Percentiles rank a stretch among this genome's conserved stretches.
These are phyloP conservation scores for Paspalum notatum DNA, from an alignment of 176 grass and related monocot species.

Conservation along the genomic window DNA sequence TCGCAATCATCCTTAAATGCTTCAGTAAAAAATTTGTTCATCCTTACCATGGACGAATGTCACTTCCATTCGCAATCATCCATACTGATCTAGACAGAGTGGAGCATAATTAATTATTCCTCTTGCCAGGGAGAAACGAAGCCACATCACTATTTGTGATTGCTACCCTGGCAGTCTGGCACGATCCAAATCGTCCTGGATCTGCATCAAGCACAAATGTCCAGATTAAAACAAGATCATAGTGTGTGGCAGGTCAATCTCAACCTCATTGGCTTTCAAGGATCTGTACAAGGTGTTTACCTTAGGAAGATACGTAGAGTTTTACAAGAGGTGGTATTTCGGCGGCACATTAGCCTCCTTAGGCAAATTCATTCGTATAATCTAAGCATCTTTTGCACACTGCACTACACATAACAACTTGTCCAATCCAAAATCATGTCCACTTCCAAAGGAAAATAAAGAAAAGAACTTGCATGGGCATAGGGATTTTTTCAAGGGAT, in stretches of 20 bases:
- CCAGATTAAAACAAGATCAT: constrained; percentile 22
- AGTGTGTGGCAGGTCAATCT: not conserved
- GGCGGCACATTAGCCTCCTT: not conserved
- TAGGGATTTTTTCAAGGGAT: too few species aligned
- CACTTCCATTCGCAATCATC: constrained; percentile 84
- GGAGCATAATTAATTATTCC: constrained; percentile 51
- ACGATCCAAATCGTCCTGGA: constrained; percentile 83
- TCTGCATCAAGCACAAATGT: constrained; percentile 45
- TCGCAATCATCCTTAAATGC: not conserved
- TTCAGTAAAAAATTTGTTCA: constrained; percentile 8
- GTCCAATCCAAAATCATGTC: too few species aligned
- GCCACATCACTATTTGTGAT: constrained; percentile 81
- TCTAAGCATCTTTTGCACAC: too few species aligned
- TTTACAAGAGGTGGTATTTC: not conserved
- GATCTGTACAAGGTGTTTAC: not conserved
- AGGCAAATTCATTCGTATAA: too few species aligned
- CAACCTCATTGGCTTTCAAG: not conserved
- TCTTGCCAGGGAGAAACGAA: constrained; percentile 70
- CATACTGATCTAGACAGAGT: constrained; percentile 38
- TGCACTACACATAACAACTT: too few species aligned
- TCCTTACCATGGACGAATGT: constrained; percentile 85
- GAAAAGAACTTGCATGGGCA: too few species aligned
- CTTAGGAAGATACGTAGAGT: not conserved
- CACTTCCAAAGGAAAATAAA: too few species aligned
- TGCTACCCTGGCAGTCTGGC: constrained; percentile 69